Percentiles rank a stretch among this genome's conserved stretches.
Conservation (phyloP, 106 monocot species). For the Dendrobium officinale region DNA sequence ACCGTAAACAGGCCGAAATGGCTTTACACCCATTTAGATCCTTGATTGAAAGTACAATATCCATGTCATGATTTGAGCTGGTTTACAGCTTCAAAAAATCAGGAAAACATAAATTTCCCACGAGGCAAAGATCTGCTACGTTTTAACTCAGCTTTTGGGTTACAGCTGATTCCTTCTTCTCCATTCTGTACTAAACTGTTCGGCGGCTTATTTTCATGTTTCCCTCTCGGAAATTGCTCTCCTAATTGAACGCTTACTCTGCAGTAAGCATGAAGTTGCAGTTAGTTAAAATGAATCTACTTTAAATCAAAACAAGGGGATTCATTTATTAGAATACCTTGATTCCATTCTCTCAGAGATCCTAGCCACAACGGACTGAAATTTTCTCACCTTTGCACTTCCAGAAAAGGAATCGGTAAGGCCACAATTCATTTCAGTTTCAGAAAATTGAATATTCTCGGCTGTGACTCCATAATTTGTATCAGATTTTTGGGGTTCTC, state of each 20-base stretch:
- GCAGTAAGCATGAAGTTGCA: neutral
- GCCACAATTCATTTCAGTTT: slow-evolving; percentile 21
- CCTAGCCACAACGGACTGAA: slow-evolving; percentile 1
- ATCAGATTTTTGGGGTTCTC: neutral
- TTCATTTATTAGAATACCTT: slow-evolving; percentile 14
- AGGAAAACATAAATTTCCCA: slow-evolving; percentile 13
- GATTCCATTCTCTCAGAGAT: slow-evolving; percentile 14
- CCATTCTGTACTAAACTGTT: neutral
- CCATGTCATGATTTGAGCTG: neutral
- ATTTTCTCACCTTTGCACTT: slow-evolving; percentile 6
- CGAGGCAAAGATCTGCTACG: slow-evolving; percentile 30
- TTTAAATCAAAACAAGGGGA: neutral
- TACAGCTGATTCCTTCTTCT: slow-evolving; percentile 6
- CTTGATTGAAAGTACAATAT: neutral
- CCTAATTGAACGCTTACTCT: neutral
- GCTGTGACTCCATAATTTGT: neutral
- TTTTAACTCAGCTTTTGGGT: neutral
- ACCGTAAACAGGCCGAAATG: no score
- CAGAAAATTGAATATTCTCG: slow-evolving; percentile 11
- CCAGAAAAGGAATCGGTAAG: neutral
- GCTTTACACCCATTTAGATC: no score
- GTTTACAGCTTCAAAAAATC: slow-evolving; percentile 8
- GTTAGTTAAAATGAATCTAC: neutral
- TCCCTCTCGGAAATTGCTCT: slow-evolving; percentile 9
- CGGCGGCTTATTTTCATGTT: slow-evolving; percentile 19